Evolutionary conservation across 306 rosid species (phyloP).

Genomic region (Glycine latifolia): DNA sequence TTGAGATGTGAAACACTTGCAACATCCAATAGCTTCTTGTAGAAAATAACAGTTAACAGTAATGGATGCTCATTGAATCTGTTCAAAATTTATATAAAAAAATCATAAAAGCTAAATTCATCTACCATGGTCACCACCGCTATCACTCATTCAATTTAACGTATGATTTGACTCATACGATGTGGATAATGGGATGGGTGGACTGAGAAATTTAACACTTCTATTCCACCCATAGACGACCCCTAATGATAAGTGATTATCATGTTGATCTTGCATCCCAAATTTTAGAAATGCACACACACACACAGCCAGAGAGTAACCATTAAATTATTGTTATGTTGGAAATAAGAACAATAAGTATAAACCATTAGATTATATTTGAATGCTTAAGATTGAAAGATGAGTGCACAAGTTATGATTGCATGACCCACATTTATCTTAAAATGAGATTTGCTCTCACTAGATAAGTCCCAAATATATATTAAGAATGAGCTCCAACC

Average conservation of each 20-base stretch:
- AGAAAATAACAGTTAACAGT: not conserved
- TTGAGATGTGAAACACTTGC: not conserved
- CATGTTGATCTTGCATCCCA: not conserved
- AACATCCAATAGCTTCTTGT: slow-evolving; percentile 5
- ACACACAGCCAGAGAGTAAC: not conserved
- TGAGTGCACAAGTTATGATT: not conserved
- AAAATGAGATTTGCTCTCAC: not conserved
- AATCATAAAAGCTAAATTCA: not conserved
- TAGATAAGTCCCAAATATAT: too few species aligned
- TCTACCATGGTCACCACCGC: not conserved
- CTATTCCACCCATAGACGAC: slow-evolving; percentile 3
- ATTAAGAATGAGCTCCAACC: not conserved
- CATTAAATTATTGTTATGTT: too few species aligned
- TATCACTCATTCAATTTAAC: not conserved
- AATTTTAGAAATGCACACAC: not conserved
- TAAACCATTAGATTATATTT: not conserved
- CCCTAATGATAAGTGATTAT: not conserved
- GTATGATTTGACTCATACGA: not conserved
- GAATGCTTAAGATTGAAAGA: not conserved
- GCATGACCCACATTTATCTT: not conserved
- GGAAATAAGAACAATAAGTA: not conserved
- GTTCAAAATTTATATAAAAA: not conserved
- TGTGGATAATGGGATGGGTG: not conserved
- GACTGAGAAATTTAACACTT: not conserved
- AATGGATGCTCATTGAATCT: slow-evolving; percentile 3